Conservation (phyloP, 495 filamentous ascomycete genomes). For the Daldinia decipiens region DNA sequence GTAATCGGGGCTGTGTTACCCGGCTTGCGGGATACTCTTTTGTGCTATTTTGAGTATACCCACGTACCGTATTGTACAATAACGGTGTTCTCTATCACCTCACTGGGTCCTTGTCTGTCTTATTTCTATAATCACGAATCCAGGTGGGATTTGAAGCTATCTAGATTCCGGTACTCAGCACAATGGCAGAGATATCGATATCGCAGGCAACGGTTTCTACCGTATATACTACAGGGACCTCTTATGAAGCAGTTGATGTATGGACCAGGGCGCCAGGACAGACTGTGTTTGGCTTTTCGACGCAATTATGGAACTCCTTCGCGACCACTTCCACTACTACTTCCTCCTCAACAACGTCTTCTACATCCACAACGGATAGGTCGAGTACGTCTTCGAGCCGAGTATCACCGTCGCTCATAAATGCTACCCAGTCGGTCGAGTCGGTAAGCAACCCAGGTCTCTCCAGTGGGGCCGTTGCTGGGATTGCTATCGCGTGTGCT, state of each 20-base stretch:
- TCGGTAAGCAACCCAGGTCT: slow-evolving; percentile 4
- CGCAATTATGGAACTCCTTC: slow-evolving; percentile 18
- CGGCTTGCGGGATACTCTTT: neutral
- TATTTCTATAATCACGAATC: slow-evolving; percentile 2
- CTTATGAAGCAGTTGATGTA: slow-evolving; percentile 22
- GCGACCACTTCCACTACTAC: slow-evolving; percentile 1
- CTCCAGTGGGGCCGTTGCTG: slow-evolving; percentile 39
- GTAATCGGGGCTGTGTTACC: slow-evolving; percentile 21
- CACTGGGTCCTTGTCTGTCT: neutral
- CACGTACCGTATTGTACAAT: neutral
- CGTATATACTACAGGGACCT: slow-evolving; percentile 4
- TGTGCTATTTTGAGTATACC: slow-evolving; percentile 9
- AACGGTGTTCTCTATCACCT: neutral
- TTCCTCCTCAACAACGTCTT: slow-evolving; percentile 2
- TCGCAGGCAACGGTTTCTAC: slow-evolving; percentile 26
- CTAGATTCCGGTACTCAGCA: neutral
- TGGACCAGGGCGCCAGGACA: slow-evolving; percentile 14
- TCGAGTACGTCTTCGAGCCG: slow-evolving; percentile 7
- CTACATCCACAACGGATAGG: slow-evolving; percentile 17
- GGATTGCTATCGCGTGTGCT: slow-evolving; percentile 45
- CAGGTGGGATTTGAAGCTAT: neutral
- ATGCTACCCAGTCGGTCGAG: slow-evolving; percentile 1
- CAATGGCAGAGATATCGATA: slow-evolving; percentile 10
- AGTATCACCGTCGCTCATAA: slow-evolving; percentile 8
- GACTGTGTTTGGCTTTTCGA: neutral